A percentile compares a stretch with the other conserved stretches of the same genome.
Conservation (phyloP, 169 alveolate genomes). For the Perkinsus marinus region DNA sequence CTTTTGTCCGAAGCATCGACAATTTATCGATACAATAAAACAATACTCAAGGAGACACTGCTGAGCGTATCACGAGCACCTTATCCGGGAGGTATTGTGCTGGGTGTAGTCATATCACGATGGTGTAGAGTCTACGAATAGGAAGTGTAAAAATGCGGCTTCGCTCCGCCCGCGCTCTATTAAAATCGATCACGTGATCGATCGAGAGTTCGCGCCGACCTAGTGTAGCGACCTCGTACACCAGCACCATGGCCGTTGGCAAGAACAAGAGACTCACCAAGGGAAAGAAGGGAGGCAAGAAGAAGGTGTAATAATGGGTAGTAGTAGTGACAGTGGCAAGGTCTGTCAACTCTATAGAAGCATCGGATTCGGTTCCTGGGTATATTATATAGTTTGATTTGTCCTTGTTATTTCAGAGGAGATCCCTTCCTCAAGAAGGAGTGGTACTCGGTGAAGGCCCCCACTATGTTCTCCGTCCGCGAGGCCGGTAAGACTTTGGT, state of each 20-base stretch:
- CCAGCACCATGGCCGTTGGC: slow-evolving; percentile 81
- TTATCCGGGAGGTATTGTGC: too few relatives aligned
- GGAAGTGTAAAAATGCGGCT: neutral
- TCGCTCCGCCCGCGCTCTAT: neutral
- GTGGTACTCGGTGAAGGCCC: slow-evolving; percentile 91
- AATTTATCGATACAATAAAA: too few relatives aligned
- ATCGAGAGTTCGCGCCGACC: neutral
- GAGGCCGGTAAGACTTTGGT: slow-evolving; percentile 84
- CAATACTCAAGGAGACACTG: too few relatives aligned
- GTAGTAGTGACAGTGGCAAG: neutral
- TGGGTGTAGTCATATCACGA: too few relatives aligned
- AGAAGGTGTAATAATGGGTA: slow-evolving; percentile 56
- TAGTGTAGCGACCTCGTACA: neutral
- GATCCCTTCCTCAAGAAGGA: slow-evolving; percentile 90
- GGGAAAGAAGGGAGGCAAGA: slow-evolving; percentile 91
- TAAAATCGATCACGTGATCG: neutral
- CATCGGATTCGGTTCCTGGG: neutral
- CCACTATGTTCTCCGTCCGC: slow-evolving; percentile 78
- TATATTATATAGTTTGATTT: neutral
- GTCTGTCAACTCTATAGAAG: neutral
- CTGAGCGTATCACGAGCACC: too few relatives aligned
- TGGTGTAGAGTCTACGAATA: neutral
- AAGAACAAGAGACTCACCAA: slow-evolving; percentile 88
- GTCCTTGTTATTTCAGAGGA: slow-evolving; percentile 20
- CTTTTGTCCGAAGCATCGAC: too few relatives aligned